Percentiles rank a stretch among this genome's conserved stretches.
Evolutionary conservation across 169 alveolate species (phyloP).

Genomic region (Eimeria praecox): DNA sequence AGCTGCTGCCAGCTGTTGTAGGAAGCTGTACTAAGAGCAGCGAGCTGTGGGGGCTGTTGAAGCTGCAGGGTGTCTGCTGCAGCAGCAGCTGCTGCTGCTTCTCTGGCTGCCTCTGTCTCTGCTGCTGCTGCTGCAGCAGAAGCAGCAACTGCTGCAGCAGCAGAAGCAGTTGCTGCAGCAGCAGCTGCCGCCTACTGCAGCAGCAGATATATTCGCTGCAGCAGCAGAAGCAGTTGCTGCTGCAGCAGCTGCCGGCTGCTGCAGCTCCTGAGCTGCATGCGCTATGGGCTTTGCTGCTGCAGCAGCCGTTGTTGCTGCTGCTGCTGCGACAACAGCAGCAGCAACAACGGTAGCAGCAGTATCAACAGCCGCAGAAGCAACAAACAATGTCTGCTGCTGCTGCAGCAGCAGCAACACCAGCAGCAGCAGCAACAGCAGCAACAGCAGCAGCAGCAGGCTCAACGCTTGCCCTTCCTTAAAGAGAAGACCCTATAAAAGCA

Average conservation of each 20-base stretch:
- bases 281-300: not conserved
- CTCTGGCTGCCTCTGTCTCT: not conserved
- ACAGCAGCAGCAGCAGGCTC: not conserved
- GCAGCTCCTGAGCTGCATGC: not conserved
- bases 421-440: conserved; percentile 5
- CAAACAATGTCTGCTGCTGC: not conserved
- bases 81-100: not conserved
- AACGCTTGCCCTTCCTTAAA: too few species aligned
- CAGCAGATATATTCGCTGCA: not conserved
- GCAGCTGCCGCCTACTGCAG: not conserved
- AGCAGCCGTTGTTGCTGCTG: not conserved
- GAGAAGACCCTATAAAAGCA: not conserved
- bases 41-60: not conserved
- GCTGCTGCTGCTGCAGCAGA: not conserved
- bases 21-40: not conserved
- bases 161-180: not conserved
- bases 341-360: not conserved
- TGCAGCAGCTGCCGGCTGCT: not conserved
- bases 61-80: not conserved
- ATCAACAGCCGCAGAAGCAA: not conserved
- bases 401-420: not conserved
- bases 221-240: not conserved
- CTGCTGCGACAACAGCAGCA: not conserved
- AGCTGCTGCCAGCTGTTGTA: too few species aligned
- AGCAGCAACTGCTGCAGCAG: not conserved